Conservation (phyloP, 2,329 filamentous ascomycete species). For the Penicillium thymicola region DNA sequence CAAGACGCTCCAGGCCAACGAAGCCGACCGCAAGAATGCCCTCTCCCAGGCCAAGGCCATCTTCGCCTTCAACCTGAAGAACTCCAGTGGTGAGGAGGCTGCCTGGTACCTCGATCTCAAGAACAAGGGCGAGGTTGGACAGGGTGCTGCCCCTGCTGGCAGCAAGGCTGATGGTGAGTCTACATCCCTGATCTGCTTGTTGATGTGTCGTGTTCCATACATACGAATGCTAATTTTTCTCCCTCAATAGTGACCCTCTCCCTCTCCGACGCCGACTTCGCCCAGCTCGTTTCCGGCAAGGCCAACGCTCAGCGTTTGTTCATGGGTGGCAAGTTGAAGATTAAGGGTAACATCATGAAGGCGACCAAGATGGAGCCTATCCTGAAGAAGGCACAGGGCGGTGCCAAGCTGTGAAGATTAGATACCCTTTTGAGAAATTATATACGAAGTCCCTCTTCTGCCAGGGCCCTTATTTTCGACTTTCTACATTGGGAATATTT, state of each 20-base stretch:
- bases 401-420: conserved; percentile 70
- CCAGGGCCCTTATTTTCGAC: neutral
- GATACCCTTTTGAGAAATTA: conserved; percentile 31
- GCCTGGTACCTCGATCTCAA: conserved; percentile 97
- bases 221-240: conserved; percentile 4
- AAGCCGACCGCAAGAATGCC: conserved; percentile 76
- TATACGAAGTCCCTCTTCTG: conserved; percentile 5
- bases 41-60: conserved; percentile 84
- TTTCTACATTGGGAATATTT: too few relatives aligned
- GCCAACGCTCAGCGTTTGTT: conserved; percentile 93
- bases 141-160: conserved; percentile 65
- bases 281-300: conserved; percentile 76
- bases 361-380: conserved; percentile 92
- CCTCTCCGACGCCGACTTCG: conserved; percentile 84
- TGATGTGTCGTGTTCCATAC: neutral
- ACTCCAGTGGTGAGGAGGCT: conserved; percentile 71
- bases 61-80: conserved; percentile 92
- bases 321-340: conserved; percentile 98
- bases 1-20: conserved; percentile 62
- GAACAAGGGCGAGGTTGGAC: conserved; percentile 76
- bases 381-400: conserved; percentile 78
- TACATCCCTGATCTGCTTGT: neutral
- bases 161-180: conserved; percentile 76
- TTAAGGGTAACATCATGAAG: conserved; percentile 98
- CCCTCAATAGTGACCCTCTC: conserved; percentile 68